A percentile compares a stretch with the other conserved stretches of the same genome.
Evolutionary conservation across 208 protist genomes (phyloP).

Genomic region (Lotmaria passim): DNA sequence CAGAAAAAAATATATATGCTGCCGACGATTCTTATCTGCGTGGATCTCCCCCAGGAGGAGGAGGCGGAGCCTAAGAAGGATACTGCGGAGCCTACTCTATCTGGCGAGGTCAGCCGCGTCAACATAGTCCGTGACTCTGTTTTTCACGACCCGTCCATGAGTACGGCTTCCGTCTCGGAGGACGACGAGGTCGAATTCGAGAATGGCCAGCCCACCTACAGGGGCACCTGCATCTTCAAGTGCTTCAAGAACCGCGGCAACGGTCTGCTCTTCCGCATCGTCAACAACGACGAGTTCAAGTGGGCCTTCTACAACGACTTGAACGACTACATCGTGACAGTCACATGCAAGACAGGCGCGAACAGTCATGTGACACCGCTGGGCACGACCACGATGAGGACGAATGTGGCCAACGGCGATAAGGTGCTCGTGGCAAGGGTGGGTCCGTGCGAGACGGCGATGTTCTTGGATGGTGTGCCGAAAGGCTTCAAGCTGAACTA

Average conservation of each 20-base stretch:
- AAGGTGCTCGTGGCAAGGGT: slow-evolving; percentile 60
- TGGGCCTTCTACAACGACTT: slow-evolving; percentile 89
- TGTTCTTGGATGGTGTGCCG: slow-evolving; percentile 74
- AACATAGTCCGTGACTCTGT: background rate
- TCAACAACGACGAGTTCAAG: slow-evolving; percentile 72
- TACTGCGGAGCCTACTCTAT: too few species aligned
- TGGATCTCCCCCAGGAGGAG: background rate
- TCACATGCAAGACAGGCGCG: slow-evolving; percentile 67
- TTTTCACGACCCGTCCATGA: background rate
- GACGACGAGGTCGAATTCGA: slow-evolving; percentile 47
- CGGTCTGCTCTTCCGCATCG: slow-evolving; percentile 80
- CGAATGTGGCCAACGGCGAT: slow-evolving; percentile 47
- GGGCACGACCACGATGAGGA: slow-evolving; percentile 54
- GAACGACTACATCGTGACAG: slow-evolving; percentile 67
- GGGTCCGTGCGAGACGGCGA: slow-evolving; percentile 54
- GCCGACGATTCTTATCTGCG: background rate
- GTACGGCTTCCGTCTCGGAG: background rate
- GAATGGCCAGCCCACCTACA: slow-evolving; percentile 66
- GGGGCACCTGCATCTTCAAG: slow-evolving; percentile 54
- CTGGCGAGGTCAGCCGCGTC: background rate
- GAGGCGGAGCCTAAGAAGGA: background rate
- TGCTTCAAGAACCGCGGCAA: slow-evolving; percentile 83
- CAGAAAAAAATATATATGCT: background rate
- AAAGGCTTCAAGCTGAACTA: slow-evolving; percentile 86
- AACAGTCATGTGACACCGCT: slow-evolving; percentile 60